A percentile compares a stretch with the other conserved stretches of the same genome.
Evolutionary conservation across 2,329 filamentous ascomycete species (phyloP).

Genomic region (Elsinoe necatrix): DNA sequence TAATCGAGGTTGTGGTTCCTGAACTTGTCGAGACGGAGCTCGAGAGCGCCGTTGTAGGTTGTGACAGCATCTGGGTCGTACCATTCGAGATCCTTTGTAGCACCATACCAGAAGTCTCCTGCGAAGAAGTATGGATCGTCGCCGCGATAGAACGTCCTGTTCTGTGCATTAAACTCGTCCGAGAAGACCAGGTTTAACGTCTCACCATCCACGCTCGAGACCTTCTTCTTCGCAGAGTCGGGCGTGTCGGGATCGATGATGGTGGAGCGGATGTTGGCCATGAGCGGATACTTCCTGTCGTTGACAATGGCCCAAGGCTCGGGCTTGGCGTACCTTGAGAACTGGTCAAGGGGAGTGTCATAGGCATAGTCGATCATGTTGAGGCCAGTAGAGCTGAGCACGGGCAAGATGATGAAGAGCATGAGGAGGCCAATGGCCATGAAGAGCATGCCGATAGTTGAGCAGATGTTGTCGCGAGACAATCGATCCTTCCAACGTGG

Average conservation of each 20-base stretch:
- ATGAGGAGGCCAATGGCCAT: slow-evolving; percentile 41
- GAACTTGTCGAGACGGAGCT: slow-evolving; percentile 57
- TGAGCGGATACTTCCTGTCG: slow-evolving; percentile 32
- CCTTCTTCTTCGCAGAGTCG: slow-evolving; percentile 47
- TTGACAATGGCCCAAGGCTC: slow-evolving; percentile 42
- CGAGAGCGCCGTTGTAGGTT: slow-evolving; percentile 53
- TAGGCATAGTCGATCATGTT: slow-evolving; percentile 33
- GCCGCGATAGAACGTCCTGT: slow-evolving; percentile 61
- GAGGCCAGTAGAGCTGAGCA: slow-evolving; percentile 39
- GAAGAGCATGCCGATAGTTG: slow-evolving; percentile 36
- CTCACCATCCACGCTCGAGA: slow-evolving; percentile 46
- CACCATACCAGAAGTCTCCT: slow-evolving; percentile 64
- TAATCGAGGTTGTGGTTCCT: slow-evolving; percentile 58
- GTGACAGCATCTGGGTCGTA: slow-evolving; percentile 61
- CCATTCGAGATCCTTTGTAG: slow-evolving; percentile 63
- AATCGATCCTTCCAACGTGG: slow-evolving; percentile 39
- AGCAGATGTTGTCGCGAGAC: slow-evolving; percentile 35
- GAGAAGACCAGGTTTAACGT: slow-evolving; percentile 59
- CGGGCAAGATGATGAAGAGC: slow-evolving; percentile 44
- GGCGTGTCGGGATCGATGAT: slow-evolving; percentile 64
- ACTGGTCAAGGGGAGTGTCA: slow-evolving; percentile 34
- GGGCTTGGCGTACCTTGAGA: slow-evolving; percentile 24
- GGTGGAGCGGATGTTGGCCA: slow-evolving; percentile 52
- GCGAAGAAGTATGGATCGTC: slow-evolving; percentile 63
- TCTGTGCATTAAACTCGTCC: slow-evolving; percentile 61